Percentiles rank a stretch among this genome's conserved stretches.
Evolutionary conservation across 176 grass and related monocot species (phyloP).

Genomic region (Carex pumila): DNA sequence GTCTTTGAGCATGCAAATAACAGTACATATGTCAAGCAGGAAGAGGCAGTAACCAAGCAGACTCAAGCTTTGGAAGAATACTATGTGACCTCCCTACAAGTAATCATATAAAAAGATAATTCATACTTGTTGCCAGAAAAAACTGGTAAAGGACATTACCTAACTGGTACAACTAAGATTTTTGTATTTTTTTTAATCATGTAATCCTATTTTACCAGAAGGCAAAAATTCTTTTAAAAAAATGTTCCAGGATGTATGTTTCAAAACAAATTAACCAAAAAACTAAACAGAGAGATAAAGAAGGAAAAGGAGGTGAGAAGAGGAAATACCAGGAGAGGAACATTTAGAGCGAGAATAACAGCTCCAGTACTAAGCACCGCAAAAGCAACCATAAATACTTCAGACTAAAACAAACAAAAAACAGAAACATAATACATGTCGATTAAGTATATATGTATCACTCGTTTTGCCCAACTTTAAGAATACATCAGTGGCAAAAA

Average conservation of each 20-base stretch:
- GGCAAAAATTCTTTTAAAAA: background rate
- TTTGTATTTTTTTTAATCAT: background rate
- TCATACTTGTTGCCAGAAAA: background rate
- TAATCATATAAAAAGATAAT: constrained; percentile 1
- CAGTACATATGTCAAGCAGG: constrained; percentile 76
- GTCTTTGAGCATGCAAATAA: constrained; percentile 84
- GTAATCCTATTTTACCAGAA: background rate
- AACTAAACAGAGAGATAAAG: background rate
- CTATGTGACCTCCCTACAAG: constrained; percentile 89
- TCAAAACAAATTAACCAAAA: background rate
- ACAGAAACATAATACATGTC: background rate
- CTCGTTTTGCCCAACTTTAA: background rate
- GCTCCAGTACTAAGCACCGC: constrained; percentile 93
- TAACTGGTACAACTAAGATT: background rate
- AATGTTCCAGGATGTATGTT: background rate
- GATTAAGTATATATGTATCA: background rate
- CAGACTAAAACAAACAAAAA: constrained; percentile 55
- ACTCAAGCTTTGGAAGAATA: constrained; percentile 98
- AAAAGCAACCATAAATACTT: constrained; percentile 98
- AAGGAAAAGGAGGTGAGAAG: background rate
- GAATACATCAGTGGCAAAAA: background rate
- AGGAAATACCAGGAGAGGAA: constrained; percentile 75
- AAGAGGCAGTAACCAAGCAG: constrained; percentile 97
- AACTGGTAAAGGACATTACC: background rate
- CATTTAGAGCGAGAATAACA: constrained; percentile 87